A percentile compares a stretch with the other conserved stretches of the same genome.
Conservation (phyloP, 371 early-diverging fungal species). For the Mucor plumbeus region DNA sequence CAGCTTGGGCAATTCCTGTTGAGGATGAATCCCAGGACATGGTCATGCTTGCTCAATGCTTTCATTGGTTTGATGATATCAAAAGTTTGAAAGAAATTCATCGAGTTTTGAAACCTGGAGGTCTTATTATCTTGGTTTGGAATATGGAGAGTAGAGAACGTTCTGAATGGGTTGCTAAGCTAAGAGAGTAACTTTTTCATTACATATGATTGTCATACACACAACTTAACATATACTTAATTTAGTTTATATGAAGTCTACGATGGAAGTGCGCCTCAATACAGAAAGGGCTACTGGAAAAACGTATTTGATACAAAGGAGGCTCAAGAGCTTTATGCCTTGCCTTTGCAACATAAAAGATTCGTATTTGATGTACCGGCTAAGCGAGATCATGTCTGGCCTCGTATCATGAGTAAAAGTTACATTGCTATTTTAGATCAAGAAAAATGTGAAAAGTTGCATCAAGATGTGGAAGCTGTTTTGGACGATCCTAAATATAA, state of each 20-base stretch:
- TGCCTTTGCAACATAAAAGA: slow-evolving; percentile 31
- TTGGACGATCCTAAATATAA: slow-evolving; percentile 28
- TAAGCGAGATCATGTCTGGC: slow-evolving; percentile 31
- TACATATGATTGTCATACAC: neutral
- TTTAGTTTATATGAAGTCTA: slow-evolving; percentile 38
- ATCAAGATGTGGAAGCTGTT: slow-evolving; percentile 28
- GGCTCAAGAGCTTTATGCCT: slow-evolving; percentile 26
- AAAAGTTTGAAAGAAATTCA: slow-evolving; percentile 50
- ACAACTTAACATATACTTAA: neutral
- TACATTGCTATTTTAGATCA: slow-evolving; percentile 46
- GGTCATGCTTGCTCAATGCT: slow-evolving; percentile 59
- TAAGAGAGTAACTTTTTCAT: slow-evolving; percentile 33
- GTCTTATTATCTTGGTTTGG: slow-evolving; percentile 51
- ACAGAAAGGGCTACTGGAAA: slow-evolving; percentile 44
- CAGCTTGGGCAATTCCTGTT: slow-evolving; percentile 51
- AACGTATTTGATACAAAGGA: slow-evolving; percentile 39
- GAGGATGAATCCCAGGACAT: slow-evolving; percentile 44
- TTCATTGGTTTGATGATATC: slow-evolving; percentile 63
- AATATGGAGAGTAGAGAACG: slow-evolving; percentile 52
- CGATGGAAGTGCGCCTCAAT: slow-evolving; percentile 44
- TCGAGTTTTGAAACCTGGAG: slow-evolving; percentile 54
- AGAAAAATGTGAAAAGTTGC: slow-evolving; percentile 25
- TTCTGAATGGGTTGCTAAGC: slow-evolving; percentile 41
- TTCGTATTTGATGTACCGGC: slow-evolving; percentile 30
- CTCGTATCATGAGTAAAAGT: slow-evolving; percentile 47